Evolutionary conservation across 108 stramenopile species (phyloP).

Genomic region (Skeletonema costatum): DNA sequence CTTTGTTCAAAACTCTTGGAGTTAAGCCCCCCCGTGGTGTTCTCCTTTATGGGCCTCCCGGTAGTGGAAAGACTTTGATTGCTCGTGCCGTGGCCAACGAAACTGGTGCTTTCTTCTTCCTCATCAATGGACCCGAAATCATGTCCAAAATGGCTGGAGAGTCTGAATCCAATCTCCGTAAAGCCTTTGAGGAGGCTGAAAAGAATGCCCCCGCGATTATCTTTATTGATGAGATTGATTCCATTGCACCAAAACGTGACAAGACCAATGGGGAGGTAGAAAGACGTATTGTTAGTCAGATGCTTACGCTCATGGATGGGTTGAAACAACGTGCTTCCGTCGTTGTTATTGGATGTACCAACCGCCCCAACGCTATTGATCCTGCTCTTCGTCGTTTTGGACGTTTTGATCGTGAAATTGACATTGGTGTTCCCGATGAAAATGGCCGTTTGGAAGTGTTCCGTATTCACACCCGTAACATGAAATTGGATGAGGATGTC

Average conservation of each 20-base stretch:
- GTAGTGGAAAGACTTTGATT: slow-evolving; percentile 98
- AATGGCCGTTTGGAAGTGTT: slow-evolving; percentile 93
- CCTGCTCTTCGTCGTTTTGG: slow-evolving; percentile 90
- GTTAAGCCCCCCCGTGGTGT: slow-evolving; percentile 99
- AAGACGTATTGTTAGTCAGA: slow-evolving; percentile 97
- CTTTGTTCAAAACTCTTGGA: slow-evolving; percentile 99
- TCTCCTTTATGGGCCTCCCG: slow-evolving; percentile 99
- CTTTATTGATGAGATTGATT: slow-evolving; percentile 99
- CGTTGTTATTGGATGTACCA: slow-evolving; percentile 96
- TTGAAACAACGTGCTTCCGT: slow-evolving; percentile 87
- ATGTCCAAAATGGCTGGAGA: slow-evolving; percentile 99
- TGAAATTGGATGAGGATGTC: slow-evolving; percentile 93
- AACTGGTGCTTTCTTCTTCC: slow-evolving; percentile 95
- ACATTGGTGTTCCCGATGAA: slow-evolving; percentile 92
- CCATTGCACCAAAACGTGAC: slow-evolving; percentile 97
- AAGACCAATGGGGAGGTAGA: slow-evolving; percentile 99
- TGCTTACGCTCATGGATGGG: slow-evolving; percentile 99
- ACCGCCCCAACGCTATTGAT: slow-evolving; percentile 91
- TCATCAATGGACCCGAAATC: slow-evolving; percentile 96
- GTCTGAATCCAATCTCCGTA: slow-evolving; percentile 93
- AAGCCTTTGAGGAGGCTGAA: slow-evolving; percentile 95
- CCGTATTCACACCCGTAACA: slow-evolving; percentile 85
- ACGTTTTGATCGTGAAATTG: slow-evolving; percentile 94
- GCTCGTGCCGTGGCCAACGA: slow-evolving; percentile 99
- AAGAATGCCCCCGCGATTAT: slow-evolving; percentile 94